Conservation (phyloP, 768 basidiomycete genomes). For the Mycena amicta region DNA sequence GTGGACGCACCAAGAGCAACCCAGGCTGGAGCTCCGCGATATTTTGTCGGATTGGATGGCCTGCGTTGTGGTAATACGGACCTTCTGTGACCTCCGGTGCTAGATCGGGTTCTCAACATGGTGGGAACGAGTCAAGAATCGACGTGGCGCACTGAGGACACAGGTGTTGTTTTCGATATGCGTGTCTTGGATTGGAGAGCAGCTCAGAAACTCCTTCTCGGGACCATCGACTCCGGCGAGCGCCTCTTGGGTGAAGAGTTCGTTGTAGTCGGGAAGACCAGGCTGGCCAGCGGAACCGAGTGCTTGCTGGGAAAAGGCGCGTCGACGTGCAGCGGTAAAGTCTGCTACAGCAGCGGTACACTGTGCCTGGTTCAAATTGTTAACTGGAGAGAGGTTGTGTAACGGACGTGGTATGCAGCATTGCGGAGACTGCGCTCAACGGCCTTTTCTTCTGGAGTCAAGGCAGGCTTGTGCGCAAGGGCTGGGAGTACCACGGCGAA, state of each 20-base stretch:
- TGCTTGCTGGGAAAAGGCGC: conserved; percentile 48
- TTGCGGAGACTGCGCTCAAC: conserved; percentile 51
- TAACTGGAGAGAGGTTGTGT: not conserved
- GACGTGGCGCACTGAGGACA: conserved; percentile 38
- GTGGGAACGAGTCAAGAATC: not conserved
- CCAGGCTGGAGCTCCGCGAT: conserved; percentile 58
- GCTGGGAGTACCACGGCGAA: conserved; percentile 26
- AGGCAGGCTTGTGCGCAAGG: conserved; percentile 46
- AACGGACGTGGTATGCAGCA: conserved; percentile 53
- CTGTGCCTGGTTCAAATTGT: too few relatives aligned
- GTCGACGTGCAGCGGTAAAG: conserved; percentile 52
- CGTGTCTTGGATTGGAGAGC: conserved; percentile 48
- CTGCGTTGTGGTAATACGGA: conserved; percentile 53
- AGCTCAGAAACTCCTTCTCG: conserved; percentile 42
- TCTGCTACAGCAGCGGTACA: conserved; percentile 56
- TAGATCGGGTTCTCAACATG: conserved; percentile 12
- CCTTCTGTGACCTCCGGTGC: conserved; percentile 57
- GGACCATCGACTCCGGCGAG: conserved; percentile 20
- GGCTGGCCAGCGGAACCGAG: conserved; percentile 38
- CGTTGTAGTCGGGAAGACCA: conserved; percentile 39
- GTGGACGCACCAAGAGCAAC: conserved; percentile 42
- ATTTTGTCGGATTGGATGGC: conserved; percentile 55
- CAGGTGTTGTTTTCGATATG: conserved; percentile 58
- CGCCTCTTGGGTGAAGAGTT: conserved; percentile 43
- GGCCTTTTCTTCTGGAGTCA: conserved; percentile 47